phyloP scores from a whole-genome alignment of 345 rosid species.

The Eucalyptus brandiana region DNA sequence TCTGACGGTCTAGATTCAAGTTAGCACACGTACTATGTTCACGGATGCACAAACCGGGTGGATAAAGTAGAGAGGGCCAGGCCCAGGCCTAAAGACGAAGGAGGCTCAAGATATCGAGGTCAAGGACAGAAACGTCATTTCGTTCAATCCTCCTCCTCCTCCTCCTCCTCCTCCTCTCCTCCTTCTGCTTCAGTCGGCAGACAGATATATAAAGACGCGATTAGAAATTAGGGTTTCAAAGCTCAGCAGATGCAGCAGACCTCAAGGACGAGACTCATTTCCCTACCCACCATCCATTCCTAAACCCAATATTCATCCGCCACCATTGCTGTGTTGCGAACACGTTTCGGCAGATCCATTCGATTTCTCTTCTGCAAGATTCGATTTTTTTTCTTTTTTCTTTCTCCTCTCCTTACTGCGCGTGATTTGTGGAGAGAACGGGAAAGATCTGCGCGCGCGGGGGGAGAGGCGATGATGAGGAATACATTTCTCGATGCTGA shows the following conservation, averaged over 20 bases:
- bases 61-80: not conserved
- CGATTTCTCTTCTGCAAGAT: not conserved
- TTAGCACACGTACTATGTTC: not conserved
- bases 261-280: not conserved
- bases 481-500: conserved; percentile 33
- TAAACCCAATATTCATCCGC: rapidly evolving
- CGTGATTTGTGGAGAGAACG: not conserved
- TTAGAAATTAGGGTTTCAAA: not conserved
- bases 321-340: not conserved
- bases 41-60: not conserved
- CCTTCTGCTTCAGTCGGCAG: not conserved
- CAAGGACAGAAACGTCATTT: not conserved
- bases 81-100: not conserved
- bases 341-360: not conserved
- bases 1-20: not conserved
- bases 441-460: not conserved
- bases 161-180: not conserved
- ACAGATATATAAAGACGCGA: not conserved
- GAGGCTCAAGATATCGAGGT: not conserved
- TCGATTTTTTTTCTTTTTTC: not conserved
- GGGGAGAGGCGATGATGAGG: conserved; percentile 15
- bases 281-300: not conserved
- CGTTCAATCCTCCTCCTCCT: not conserved
- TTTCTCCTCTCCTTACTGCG: rapidly evolving
- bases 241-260: not conserved